Percentiles rank a stretch among this genome's conserved stretches.
Evolutionary conservation across 495 filamentous ascomycete species (phyloP).

Genomic region (Mytilinidion resinicola): DNA sequence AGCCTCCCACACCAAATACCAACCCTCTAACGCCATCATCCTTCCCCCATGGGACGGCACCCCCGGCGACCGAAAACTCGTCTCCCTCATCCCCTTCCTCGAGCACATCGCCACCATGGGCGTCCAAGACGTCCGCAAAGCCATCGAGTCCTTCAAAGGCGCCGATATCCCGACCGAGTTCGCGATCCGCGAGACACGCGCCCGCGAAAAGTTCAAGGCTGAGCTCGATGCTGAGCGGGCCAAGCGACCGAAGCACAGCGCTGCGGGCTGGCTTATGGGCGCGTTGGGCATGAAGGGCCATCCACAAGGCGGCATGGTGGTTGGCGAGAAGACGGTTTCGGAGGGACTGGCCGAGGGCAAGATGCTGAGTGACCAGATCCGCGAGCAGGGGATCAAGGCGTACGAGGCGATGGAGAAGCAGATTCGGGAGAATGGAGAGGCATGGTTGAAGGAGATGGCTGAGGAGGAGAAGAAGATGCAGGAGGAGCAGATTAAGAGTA

Average conservation of each 20-base stretch:
- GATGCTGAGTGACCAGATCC: conserved; percentile 88
- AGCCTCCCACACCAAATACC: conserved; percentile 66
- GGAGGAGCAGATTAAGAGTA: conserved; percentile 85
- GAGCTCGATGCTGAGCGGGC: conserved; percentile 64
- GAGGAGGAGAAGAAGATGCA: conserved; percentile 75
- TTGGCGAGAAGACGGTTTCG: conserved; percentile 54
- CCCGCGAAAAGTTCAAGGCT: conserved; percentile 72
- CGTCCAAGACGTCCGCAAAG: conserved; percentile 71
- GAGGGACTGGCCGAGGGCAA: conserved; percentile 81
- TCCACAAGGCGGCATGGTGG: conserved; percentile 37
- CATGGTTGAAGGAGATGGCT: conserved; percentile 89
- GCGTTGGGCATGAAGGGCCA: conserved; percentile 68
- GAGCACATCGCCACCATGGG: conserved; percentile 96
- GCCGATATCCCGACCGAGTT: conserved; percentile 83
- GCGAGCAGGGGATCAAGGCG: conserved; percentile 82
- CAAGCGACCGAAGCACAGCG: conserved; percentile 50
- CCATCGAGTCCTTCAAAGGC: conserved; percentile 83
- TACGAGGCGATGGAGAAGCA: conserved; percentile 84
- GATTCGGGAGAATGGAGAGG: conserved; percentile 85
- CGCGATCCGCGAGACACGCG: conserved; percentile 74
- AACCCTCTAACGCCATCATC: conserved; percentile 91
- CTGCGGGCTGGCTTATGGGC: conserved; percentile 57
- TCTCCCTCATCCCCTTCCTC: conserved; percentile 86
- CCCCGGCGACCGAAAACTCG: conserved; percentile 71
- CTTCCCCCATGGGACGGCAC: conserved; percentile 85